Evolutionary conservation across 2,329 filamentous ascomycete species (phyloP).

Genomic region (Aureobasidium sp.): DNA sequence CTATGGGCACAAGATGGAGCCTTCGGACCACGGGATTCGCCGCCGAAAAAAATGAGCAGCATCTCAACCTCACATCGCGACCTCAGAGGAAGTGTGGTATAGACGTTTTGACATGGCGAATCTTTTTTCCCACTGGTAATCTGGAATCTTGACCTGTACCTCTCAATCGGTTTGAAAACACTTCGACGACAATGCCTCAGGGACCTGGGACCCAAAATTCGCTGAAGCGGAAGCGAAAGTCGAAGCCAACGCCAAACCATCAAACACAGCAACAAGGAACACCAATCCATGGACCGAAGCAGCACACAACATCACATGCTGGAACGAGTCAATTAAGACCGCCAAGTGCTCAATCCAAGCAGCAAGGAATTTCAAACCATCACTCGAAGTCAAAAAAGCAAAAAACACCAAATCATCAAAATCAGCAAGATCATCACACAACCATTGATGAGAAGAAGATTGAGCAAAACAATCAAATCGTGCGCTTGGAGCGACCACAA

Average conservation of each 20-base stretch:
- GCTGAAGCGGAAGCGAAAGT: not conserved
- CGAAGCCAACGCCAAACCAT: not conserved
- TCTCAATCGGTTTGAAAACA: not conserved
- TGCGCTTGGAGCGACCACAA: not conserved
- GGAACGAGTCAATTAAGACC: not conserved
- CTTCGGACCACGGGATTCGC: not conserved
- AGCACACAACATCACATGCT: not conserved
- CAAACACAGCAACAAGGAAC: not conserved
- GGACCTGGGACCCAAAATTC: not conserved
- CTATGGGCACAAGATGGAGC: constrained; percentile 1
- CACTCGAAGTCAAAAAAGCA: not conserved
- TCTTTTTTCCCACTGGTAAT: not conserved
- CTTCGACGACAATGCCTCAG: not conserved
- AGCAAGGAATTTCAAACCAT: not conserved
- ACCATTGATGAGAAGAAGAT: not conserved
- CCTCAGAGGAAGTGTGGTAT: not conserved
- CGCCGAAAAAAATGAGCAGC: not conserved
- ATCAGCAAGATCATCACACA: not conserved
- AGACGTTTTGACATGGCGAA: not conserved
- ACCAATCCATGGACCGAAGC: not conserved
- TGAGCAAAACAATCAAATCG: not conserved
- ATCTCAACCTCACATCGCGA: not conserved
- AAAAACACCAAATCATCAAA: not conserved
- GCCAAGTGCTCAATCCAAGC: not conserved
- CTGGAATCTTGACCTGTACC: not conserved